Base-by-base conservation (phyloP, 441 rosid genomes). In the Daphne laureola region DNA sequence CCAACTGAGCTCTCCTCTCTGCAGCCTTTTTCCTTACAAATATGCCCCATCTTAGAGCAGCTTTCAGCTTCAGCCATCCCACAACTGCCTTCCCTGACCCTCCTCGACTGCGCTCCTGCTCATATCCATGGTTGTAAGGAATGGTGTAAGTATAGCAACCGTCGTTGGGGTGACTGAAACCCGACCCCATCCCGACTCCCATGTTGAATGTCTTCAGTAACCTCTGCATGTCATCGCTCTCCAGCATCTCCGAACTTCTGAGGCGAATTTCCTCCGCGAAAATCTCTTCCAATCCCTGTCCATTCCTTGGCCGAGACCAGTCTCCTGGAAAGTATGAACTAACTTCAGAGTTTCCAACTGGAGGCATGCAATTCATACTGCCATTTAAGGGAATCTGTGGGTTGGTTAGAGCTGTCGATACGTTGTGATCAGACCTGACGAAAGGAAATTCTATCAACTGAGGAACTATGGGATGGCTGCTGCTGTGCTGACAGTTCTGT, bases 1-100 rank as follows among this genome's bases (percentile, higher is more conserved):
- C 91, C 55, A 86, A 77, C 63, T 78, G 89, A 73, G 93, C 91
- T 71, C 83, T 84, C 65, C 85, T 84, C 70, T 84, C 81, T 47
- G 93, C 96, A 65, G 95, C 95, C 76, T 57, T 82, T 77, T 86
- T 91, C 79, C 95, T 84, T 51, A 84, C 59, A 53, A 91, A 91
- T 50, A 88, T 86, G n/a, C 98, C 95, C 96, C 98, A 91, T 45
- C 95, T 73, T 69, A 91, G 55, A 11, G 95, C 98, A 18, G 95
- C 98, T 73, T 86, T 88, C 8, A 88, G 83, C 74, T 91, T 88
- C 44, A 88, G 84, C 98, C 96, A 91, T 8, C 98, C 95, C 12
- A 91, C 93, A n/a, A 86, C 93, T 25, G 98, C 95, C 67, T 86
- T 91, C 18, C 95, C 98, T 0, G 98, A 80, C 14, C 94, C 79